Evolutionary conservation across 2,329 filamentous ascomycete genomes (phyloP).

Genomic region (Botryotinia convoluta): DNA sequence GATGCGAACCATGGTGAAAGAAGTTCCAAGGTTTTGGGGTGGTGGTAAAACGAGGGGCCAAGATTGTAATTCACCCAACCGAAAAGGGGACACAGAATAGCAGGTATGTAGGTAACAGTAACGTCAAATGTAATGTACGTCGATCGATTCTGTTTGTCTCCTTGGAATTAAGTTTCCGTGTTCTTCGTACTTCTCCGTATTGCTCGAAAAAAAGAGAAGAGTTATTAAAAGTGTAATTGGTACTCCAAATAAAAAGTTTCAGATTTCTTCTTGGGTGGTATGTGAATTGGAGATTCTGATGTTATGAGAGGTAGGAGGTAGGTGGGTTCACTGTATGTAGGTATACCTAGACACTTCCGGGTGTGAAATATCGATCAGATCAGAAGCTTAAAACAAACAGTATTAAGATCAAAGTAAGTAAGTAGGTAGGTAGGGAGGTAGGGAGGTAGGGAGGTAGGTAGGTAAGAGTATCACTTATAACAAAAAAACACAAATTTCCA

Average conservation of each 20-base stretch:
- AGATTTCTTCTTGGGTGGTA: background rate
- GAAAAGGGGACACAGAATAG: constrained; percentile 14
- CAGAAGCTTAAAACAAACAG: background rate
- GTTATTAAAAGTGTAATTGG: background rate
- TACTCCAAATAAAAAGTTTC: background rate
- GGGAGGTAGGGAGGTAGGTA: background rate
- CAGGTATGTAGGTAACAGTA: background rate
- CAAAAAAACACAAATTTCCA: background rate
- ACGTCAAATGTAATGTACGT: constrained; percentile 10
- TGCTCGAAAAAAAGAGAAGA: background rate
- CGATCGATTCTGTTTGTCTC: constrained; percentile 1
- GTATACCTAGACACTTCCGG: background rate
- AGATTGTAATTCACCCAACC: constrained; percentile 11
- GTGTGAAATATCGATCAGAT: background rate
- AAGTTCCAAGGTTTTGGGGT: constrained; percentile 9
- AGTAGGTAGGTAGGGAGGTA: too few species aligned
- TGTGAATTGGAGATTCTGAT: background rate
- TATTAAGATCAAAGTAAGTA: background rate
- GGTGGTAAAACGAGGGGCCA: constrained; percentile 15
- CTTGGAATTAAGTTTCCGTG: background rate
- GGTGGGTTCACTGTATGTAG: background rate
- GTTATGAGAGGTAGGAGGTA: background rate
- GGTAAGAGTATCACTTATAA: background rate
- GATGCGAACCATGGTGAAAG: constrained; percentile 50
- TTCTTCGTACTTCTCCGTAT: background rate